A percentile compares a stretch with the other conserved stretches of the same genome.
These are phyloP conservation scores for Pseudogymnoascus sp. DNA, from an alignment of 2,329 filamentous ascomycete species.

Conservation along the genomic window DNA sequence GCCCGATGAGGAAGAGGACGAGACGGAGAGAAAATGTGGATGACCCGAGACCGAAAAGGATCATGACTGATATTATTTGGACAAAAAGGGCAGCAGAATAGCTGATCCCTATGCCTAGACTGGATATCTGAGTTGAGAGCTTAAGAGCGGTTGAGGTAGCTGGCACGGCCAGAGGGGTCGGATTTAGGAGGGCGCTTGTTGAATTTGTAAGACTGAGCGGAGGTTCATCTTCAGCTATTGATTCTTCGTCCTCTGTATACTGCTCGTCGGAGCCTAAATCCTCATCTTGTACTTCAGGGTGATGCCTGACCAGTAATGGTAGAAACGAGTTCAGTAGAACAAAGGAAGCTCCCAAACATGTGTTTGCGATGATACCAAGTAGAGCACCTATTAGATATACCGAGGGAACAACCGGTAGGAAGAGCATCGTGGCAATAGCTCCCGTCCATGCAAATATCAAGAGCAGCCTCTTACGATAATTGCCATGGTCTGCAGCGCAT, in stretches of 20 bases:
- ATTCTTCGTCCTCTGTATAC: slow-evolving; percentile 12
- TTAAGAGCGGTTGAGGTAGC: slow-evolving; percentile 58
- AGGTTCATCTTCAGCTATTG: slow-evolving; percentile 13
- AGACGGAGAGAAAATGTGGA: slow-evolving; percentile 79
- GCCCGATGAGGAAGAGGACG: slow-evolving; percentile 75
- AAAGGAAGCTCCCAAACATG: slow-evolving; percentile 88
- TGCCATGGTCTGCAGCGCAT: slow-evolving; percentile 88
- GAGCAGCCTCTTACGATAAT: slow-evolving; percentile 80
- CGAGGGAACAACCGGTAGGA: slow-evolving; percentile 65
- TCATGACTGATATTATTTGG: slow-evolving; percentile 69
- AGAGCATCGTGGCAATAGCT: slow-evolving; percentile 76
- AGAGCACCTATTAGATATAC: slow-evolving; percentile 75
- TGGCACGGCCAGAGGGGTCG: slow-evolving; percentile 15
- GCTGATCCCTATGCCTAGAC: slow-evolving; percentile 86
- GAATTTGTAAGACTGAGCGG: slow-evolving; percentile 31
- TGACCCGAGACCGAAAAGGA: slow-evolving; percentile 64
- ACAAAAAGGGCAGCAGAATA: slow-evolving; percentile 81
- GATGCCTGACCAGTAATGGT: slow-evolving; percentile 79
- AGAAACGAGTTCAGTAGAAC: slow-evolving; percentile 93
- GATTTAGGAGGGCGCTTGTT: slow-evolving; percentile 38
- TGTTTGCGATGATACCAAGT: slow-evolving; percentile 83
- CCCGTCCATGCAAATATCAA: slow-evolving; percentile 78
- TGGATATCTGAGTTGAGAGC: slow-evolving; percentile 83
- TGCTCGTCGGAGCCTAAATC: slow-evolving; percentile 16
- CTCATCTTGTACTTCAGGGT: slow-evolving; percentile 38